A percentile compares a stretch with the other conserved stretches of the same genome.
These are phyloP conservation scores for Chalaropsis thielavioides DNA, from an alignment of 2,329 filamentous ascomycete genomes.

Conservation along the genomic window DNA sequence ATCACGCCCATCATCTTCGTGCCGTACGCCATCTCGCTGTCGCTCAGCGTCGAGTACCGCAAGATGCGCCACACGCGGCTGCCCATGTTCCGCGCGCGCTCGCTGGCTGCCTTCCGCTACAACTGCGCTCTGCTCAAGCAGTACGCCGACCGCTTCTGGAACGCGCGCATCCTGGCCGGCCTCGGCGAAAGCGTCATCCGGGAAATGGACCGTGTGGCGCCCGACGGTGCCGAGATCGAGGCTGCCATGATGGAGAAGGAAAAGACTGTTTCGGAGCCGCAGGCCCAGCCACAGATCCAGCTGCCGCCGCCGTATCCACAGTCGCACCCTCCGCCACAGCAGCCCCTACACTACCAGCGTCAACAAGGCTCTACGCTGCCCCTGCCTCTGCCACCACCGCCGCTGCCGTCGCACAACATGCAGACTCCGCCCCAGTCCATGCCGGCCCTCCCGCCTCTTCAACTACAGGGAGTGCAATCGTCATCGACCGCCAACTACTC, in stretches of 20 bases:
- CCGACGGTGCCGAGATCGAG: constrained; percentile 29
- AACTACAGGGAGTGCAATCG: neutral
- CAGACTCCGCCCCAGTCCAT: neutral
- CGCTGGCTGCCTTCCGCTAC: constrained; percentile 38
- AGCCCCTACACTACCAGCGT: neutral
- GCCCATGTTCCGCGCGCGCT: constrained; percentile 43
- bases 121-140: constrained; percentile 39
- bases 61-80: constrained; percentile 49
- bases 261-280: neutral
- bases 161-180: constrained; percentile 38
- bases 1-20: constrained; percentile 43
- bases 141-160: constrained; percentile 44
- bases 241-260: constrained; percentile 19
- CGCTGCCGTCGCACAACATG: neutral
- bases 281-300: neutral
- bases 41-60: constrained; percentile 46
- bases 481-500: constrained; percentile 7
- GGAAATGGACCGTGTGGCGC: constrained; percentile 42
- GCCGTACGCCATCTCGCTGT: constrained; percentile 46
- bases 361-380: neutral
- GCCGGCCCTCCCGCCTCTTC: neutral
- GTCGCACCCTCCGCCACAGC: neutral
- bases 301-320: neutral
- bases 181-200: constrained; percentile 40
- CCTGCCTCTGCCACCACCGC: neutral